These are phyloP conservation scores for Babesia ovata DNA, from an alignment of 169 alveolate genomes.

Conservation along the genomic window DNA sequence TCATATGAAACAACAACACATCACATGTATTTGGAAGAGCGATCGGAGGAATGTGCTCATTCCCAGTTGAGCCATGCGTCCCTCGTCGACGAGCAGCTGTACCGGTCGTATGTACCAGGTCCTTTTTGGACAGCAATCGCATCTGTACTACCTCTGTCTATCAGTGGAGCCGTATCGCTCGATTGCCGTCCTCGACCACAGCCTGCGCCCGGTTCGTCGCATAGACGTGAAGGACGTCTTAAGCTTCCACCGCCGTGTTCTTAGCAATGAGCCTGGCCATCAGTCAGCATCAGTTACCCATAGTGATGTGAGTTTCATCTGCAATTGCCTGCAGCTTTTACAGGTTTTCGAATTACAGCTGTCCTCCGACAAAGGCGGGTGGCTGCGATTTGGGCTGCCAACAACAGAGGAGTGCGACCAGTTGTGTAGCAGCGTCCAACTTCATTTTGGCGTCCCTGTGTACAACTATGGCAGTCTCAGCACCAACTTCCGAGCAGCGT, in stretches of 20 bases:
- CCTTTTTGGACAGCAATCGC: conserved; percentile 49
- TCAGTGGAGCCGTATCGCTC: conserved; percentile 39
- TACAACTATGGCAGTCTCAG: conserved; percentile 59
- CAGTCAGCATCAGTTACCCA: background rate
- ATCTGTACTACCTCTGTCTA: conserved; percentile 36
- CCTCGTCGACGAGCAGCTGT: background rate
- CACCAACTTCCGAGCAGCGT: conserved; percentile 29
- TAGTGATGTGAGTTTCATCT: conserved; percentile 1
- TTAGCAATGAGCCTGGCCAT: background rate
- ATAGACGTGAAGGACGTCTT: conserved; percentile 44
- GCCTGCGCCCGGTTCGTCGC: conserved; percentile 40
- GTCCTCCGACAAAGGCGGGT: conserved; percentile 2
- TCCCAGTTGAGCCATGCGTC: too few relatives aligned
- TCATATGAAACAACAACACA: background rate
- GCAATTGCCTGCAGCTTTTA: background rate
- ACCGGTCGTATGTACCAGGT: conserved; percentile 35
- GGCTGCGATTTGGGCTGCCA: conserved; percentile 33
- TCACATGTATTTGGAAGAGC: background rate
- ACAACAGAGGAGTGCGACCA: conserved; percentile 43
- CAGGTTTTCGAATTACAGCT: conserved; percentile 45
- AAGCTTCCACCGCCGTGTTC: conserved; percentile 43
- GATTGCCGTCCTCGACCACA: conserved; percentile 39
- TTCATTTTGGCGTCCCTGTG: conserved; percentile 52
- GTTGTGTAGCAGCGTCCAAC: conserved; percentile 32
- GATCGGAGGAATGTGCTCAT: background rate